Percentiles rank a stretch among this genome's conserved stretches.
These are phyloP conservation scores for Eutrema heterophyllum DNA, from an alignment of 345 rosid species.

Conservation along the genomic window DNA sequence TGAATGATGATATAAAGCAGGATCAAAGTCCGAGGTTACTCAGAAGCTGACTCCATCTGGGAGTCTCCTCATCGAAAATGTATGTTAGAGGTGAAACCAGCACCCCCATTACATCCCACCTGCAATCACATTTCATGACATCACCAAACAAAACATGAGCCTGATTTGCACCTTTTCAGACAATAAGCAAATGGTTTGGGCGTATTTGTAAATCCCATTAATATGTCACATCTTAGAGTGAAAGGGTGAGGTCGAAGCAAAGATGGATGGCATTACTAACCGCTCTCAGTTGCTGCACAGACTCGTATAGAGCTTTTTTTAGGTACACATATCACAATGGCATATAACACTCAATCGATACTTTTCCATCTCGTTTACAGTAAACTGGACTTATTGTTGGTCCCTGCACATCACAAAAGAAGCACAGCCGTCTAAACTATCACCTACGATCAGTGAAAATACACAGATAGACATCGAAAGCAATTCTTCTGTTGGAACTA, in stretches of 20 bases:
- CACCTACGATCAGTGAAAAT: constrained; percentile 31
- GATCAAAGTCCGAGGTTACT: constrained; percentile 47
- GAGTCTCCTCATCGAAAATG: constrained; percentile 89
- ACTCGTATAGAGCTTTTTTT: constrained; percentile 66
- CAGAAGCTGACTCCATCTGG: constrained; percentile 79
- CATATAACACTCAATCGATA: constrained; percentile 53
- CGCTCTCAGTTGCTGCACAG: constrained; percentile 81
- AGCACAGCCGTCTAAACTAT: not conserved
- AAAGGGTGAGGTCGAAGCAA: not conserved
- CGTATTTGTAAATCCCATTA: not conserved
- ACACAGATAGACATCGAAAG: not conserved
- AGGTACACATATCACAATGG: constrained; percentile 80
- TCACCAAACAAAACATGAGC: not conserved
- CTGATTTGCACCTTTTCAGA: not conserved
- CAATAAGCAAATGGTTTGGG: not conserved
- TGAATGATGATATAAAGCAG: not conserved
- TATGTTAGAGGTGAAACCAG: constrained; percentile 84
- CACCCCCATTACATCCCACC: too few species aligned
- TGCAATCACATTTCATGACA: constrained; percentile 31
- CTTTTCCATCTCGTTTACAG: constrained; percentile 59
- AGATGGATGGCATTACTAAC: constrained; percentile 39
- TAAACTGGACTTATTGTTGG: constrained; percentile 89
- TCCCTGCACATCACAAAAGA: constrained; percentile 50
- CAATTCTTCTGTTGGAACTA: not conserved
- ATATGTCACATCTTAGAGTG: not conserved